phyloP scores from a whole-genome alignment of 345 rosid species.

The Clarkia xantiana region DNA sequence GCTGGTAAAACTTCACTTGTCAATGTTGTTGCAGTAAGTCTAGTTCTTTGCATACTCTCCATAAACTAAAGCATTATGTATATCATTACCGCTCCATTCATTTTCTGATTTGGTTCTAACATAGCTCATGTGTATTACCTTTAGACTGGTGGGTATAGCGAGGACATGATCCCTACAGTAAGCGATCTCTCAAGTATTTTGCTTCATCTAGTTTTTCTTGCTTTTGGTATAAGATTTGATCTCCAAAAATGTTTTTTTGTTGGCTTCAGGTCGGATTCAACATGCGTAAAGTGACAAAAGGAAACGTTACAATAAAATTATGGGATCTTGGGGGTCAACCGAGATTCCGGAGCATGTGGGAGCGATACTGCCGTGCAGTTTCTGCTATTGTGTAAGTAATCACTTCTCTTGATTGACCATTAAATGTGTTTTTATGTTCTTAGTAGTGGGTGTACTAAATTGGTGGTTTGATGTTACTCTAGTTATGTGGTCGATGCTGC shows the following conservation, averaged over 20 bases:
- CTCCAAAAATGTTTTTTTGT: too few relatives aligned
- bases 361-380: constrained; percentile 95
- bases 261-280: constrained; percentile 67
- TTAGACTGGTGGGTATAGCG: constrained; percentile 94
- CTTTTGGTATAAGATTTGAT: neutral
- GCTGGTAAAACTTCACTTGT: constrained; percentile 98
- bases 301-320: constrained; percentile 91
- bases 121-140: constrained; percentile 6
- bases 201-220: neutral
- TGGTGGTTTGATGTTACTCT: constrained; percentile 10
- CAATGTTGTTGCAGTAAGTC: constrained; percentile 83
- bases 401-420: neutral
- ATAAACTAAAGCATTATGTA: neutral
- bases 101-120: too few relatives aligned
- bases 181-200: constrained; percentile 13
- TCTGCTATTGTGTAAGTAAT: constrained; percentile 71
- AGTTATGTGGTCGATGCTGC: constrained; percentile 96
- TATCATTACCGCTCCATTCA: too few relatives aligned
- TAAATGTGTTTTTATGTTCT: neutral
- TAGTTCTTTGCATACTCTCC: constrained; percentile 1
- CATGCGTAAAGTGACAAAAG: constrained; percentile 95
- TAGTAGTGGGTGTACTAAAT: neutral
- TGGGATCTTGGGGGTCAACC: constrained; percentile 99
- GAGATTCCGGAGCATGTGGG: constrained; percentile 98
- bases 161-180: constrained; percentile 98